Conservation (phyloP, 78 protist genomes). For the Isochrysis galbana region DNA sequence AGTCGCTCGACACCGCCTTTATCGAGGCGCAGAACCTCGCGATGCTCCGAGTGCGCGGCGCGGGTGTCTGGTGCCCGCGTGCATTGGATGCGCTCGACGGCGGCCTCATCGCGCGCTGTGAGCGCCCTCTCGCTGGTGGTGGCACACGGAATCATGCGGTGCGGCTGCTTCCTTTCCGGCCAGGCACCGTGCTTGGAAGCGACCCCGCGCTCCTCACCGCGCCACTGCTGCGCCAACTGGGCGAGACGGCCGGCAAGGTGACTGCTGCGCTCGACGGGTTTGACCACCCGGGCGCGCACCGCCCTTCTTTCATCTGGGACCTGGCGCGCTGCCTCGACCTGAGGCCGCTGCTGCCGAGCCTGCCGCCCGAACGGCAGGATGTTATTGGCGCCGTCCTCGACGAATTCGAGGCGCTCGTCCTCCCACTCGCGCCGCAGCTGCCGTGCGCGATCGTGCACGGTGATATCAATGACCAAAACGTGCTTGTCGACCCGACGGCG, state of each 20-base stretch:
- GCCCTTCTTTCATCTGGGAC: neutral
- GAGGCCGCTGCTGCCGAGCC: neutral
- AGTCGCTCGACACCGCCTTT: neutral
- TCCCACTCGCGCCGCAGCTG: neutral
- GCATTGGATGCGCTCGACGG: neutral
- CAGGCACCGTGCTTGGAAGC: neutral
- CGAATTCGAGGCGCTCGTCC: neutral
- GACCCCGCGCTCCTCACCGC: neutral
- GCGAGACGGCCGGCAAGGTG: neutral
- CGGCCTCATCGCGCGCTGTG: neutral
- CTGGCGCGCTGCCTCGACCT: neutral
- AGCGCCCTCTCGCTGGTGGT: neutral
- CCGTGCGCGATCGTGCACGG: neutral
- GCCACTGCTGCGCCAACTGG: neutral
- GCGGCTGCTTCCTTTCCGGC: neutral
- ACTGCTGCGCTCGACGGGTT: neutral
- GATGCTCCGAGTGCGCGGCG: neutral
- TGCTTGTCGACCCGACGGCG: neutral
- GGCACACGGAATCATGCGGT: neutral
- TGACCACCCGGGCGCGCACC: neutral
- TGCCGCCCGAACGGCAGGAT: neutral
- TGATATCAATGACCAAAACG: conserved; percentile 4
- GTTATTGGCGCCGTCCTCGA: neutral
- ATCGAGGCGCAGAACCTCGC: neutral
- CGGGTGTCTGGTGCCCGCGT: neutral